phyloP scores from a whole-genome alignment of 306 rosid species.

The Malus sieversii region DNA sequence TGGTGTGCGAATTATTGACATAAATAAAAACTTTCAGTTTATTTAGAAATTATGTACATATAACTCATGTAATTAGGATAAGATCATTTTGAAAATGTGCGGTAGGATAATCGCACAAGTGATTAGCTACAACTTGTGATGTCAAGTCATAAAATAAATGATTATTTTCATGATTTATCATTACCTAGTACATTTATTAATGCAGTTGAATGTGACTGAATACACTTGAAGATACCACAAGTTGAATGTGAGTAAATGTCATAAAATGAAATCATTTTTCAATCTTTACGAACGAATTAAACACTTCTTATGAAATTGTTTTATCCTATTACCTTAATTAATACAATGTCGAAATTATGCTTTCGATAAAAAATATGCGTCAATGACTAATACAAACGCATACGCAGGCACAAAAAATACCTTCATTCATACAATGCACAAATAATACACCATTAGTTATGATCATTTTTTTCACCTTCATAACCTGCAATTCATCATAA shows the following conservation, averaged over 20 bases:
- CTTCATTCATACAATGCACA: too few species aligned
- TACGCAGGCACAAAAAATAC: too few species aligned
- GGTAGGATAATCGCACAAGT: neutral
- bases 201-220: neutral
- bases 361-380: neutral
- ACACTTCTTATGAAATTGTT: too few species aligned
- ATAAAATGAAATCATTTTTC: too few species aligned
- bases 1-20: neutral
- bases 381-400: neutral
- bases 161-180: too few species aligned
- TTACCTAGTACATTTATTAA: too few species aligned
- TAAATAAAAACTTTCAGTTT: neutral
- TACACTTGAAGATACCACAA: neutral
- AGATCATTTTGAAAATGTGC: neutral
- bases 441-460: too few species aligned
- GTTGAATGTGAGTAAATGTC: too few species aligned
- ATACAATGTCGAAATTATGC: neutral
- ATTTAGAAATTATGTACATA: neutral
- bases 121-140: neutral
- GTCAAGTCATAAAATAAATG: too few species aligned
- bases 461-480: neutral
- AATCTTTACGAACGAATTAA: neutral
- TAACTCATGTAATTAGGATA: neutral
- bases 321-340: neutral
- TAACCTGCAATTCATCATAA: neutral